These are phyloP conservation scores for Artemisia argyi DNA, from an alignment of 129 eudicot species.

Conservation along the genomic window DNA sequence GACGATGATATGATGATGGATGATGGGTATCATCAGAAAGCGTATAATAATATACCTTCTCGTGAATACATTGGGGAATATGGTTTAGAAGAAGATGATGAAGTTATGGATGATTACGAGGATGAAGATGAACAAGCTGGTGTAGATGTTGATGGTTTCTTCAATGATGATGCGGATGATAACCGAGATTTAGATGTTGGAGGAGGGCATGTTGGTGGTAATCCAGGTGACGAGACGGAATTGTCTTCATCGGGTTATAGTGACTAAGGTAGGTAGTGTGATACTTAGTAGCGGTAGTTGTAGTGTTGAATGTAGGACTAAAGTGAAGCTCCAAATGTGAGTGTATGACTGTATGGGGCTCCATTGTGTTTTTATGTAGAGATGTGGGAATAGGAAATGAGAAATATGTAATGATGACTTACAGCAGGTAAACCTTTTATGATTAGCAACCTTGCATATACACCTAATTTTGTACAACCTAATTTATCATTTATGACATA, in stretches of 20 bases:
- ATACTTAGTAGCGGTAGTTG: neutral
- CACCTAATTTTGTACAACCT: neutral
- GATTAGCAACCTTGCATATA: conserved; percentile 5
- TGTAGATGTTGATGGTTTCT: conserved; percentile 57
- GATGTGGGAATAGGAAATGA: conserved; percentile 17
- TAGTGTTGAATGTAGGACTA: conserved; percentile 29
- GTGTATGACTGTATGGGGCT: conserved; percentile 41
- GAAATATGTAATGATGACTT: conserved; percentile 20
- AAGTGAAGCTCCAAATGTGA: conserved; percentile 42
- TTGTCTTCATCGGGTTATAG: conserved; percentile 68
- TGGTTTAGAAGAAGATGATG: conserved; percentile 44
- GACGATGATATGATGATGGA: conserved; percentile 41
- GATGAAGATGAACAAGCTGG: conserved; percentile 53
- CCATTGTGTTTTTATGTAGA: conserved; percentile 34
- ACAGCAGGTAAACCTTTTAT: conserved; percentile 8
- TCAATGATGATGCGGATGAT: conserved; percentile 59
- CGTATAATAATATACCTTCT: conserved; percentile 9
- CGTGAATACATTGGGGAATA: conserved; percentile 34
- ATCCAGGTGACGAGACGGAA: conserved; percentile 47
- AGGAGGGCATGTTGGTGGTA: conserved; percentile 42
- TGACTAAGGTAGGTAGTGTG: conserved; percentile 34
- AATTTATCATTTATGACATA: no score
- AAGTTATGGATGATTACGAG: conserved; percentile 21
- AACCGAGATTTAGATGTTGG: conserved; percentile 30
- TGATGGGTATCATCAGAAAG: conserved; percentile 35